phyloP scores from a whole-genome alignment of 129 eudicot genomes.

The Escallonia rubra region DNA sequence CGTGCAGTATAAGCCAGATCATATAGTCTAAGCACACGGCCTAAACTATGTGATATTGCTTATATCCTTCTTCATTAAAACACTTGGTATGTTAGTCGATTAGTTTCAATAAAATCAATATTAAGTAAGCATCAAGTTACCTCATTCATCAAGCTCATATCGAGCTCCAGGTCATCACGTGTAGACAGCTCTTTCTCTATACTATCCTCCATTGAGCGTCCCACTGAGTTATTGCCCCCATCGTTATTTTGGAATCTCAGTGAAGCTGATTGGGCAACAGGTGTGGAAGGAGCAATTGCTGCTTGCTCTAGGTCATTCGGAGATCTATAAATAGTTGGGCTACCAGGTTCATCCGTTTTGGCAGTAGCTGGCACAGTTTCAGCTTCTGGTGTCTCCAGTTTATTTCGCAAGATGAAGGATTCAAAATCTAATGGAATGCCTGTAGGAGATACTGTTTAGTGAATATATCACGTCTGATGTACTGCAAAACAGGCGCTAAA shows the following conservation, averaged over 20 bases:
- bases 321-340: conserved; percentile 8
- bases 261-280: conserved; percentile 33
- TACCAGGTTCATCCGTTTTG: conserved; percentile 13
- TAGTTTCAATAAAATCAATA: too few relatives aligned
- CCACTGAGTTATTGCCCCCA: conserved; percentile 20
- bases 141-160: conserved; percentile 28
- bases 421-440: conserved; percentile 28
- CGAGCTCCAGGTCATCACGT: conserved; percentile 19
- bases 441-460: conserved; percentile 15
- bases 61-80: too few relatives aligned
- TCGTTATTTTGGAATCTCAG: conserved; percentile 19
- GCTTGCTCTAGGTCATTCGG: conserved; percentile 15
- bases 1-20: too few relatives aligned
- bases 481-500: conserved; percentile 1
- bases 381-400: conserved; percentile 13
- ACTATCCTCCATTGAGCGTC: conserved; percentile 37
- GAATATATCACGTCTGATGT: background rate
- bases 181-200: conserved; percentile 20
- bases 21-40: too few relatives aligned
- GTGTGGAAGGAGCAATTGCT: conserved; percentile 54
- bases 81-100: too few relatives aligned
- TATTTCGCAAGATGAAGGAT: conserved; percentile 17
- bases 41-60: too few relatives aligned
- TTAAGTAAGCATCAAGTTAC: conserved; percentile 16
- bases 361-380: conserved; percentile 18